Evolutionary conservation across 441 rosid species (phyloP).

Genomic region (Hura crepitans): DNA sequence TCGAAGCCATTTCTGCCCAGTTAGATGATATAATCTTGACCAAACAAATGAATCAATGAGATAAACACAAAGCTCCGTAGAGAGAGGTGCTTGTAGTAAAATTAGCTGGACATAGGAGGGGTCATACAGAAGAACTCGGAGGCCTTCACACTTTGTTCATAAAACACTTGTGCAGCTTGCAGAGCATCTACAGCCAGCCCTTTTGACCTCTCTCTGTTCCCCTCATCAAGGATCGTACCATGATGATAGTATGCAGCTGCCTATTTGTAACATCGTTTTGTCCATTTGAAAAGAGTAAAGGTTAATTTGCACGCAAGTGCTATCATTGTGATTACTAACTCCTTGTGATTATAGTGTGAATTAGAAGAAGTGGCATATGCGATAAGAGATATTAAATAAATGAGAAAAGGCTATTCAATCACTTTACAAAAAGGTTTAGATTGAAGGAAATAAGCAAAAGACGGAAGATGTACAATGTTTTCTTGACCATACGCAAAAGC

Average conservation of each 20-base stretch:
- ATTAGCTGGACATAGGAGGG: slow-evolving; percentile 67
- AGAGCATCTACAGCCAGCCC: slow-evolving; percentile 81
- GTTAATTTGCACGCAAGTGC: no score
- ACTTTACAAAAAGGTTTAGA: not conserved
- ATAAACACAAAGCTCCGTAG: not conserved
- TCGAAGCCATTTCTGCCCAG: not conserved
- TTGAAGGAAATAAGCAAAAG: not conserved
- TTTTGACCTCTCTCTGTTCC: slow-evolving; percentile 71
- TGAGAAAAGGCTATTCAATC: not conserved
- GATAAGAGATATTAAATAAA: not conserved
- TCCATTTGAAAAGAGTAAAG: not conserved
- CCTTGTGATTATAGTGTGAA: not conserved
- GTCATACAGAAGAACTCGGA: slow-evolving; percentile 51
- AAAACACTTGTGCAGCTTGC: slow-evolving; percentile 69
- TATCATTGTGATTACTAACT: no score
- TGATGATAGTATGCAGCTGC: slow-evolving; percentile 91
- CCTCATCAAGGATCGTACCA: slow-evolving; percentile 80
- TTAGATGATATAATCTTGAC: not conserved
- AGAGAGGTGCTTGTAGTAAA: not conserved
- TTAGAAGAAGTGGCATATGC: not conserved
- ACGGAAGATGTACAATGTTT: slow-evolving; percentile 62
- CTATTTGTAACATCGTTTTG: slow-evolving; percentile 27
- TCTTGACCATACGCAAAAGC: slow-evolving; percentile 33
- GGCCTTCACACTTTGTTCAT: slow-evolving; percentile 66
- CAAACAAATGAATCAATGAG: not conserved